Base-by-base conservation (phyloP, 1,139 yeast genomes). In the Debaryomyces sp. region DNA sequence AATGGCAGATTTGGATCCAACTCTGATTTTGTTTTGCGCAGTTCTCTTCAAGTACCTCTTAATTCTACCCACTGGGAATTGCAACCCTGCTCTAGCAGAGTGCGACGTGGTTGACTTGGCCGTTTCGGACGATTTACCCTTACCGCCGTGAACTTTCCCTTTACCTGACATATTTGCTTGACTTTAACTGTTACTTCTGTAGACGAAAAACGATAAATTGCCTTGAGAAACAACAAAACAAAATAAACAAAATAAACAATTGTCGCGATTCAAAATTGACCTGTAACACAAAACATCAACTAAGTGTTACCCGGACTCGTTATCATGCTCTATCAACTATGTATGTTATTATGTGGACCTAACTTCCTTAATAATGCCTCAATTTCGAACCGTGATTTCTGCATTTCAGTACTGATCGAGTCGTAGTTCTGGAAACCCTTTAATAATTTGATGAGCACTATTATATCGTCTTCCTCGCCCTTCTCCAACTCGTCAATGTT, bases 21-120 rank as follows among this genome's bases (percentile, higher is more conserved):
- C 98, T 70, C 99, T 86, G 62, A 91, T 87, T 67, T 89, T 91
- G 71, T 89, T 89, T 67, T 91, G 96, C 27, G 97, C 97, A 54
- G 85, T 87, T 68, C 81, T 86, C 78, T 94, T 94, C 72, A 94
- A 80, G 67, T 91, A 94, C 72, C 99, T 84, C 82, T 94, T 91
- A 63, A 94, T 91, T 82, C 99, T 90, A 47, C 99, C 99, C 32
- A 95, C 99, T 43, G 99, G 99, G 75, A 94, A 94, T 70, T 90
- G 97, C 65, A 94, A 80, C 24, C 99, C 99, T 26, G 99, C 99
- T 69, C 96, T 87, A 15, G 97, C 96, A 17, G 97, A 90, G 63
- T 92, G 97, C 17, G 98, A 91, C 61, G 90, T 84, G 55, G 89
- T 75, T 27, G 71, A 66, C 71, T 88, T 82, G 54, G 81, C 73